Base-by-base conservation (phyloP, 352 stramenopile species). In the Phytophthora multivora region DNA sequence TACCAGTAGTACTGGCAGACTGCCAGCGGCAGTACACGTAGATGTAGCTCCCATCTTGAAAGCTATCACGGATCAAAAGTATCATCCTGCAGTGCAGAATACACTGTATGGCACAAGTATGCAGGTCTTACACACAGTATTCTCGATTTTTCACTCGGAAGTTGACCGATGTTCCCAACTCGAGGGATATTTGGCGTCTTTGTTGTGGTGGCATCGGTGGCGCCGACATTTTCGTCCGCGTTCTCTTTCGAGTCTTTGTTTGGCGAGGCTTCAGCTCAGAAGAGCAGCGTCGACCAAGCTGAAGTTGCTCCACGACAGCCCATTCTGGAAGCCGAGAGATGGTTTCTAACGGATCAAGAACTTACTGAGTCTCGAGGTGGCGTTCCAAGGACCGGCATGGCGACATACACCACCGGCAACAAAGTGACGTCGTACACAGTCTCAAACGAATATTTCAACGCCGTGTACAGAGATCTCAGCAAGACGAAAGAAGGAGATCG, bases 321-420 rank as follows among this genome's bases (percentile, higher is more conserved):
- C 8, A 21, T 71, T 15, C 56, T 88, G 9, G 59, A 79, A 12
- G 52, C 79, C 6, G 46, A 66, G 4, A 61, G 71, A n/a, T 90
- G 80, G 78, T 88, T 90, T 49, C 58, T 90, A 9, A 81, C 51
- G 0, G 63, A 72, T 9, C 35, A 72, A 13, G 80, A 90, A 47
- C 76, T 90, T 31, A 76, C 64, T 2, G 56, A 19, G 1, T 70
- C 78, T 3, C 71, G 80, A 5, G 68, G 68, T 35, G 80, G 79
- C 5, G 51, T 83, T 25, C 56, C 72, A 4, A 64, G 80, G 9
- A 51, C 70, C 13, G 69, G 53, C 5, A 51, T 88, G 40, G 41
- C 50, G 0, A 48, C 73, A 4, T 74, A 53, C 28, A 73, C 74
- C 0, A 43, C 41, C 0, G 66, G 66, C 19, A 88, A 90, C 53